Evolutionary conservation across 495 filamentous ascomycete genomes (phyloP), one percentile per base, ranked within the genome.

Genomic region (Penicillium macrosclerotiorum): DNA sequence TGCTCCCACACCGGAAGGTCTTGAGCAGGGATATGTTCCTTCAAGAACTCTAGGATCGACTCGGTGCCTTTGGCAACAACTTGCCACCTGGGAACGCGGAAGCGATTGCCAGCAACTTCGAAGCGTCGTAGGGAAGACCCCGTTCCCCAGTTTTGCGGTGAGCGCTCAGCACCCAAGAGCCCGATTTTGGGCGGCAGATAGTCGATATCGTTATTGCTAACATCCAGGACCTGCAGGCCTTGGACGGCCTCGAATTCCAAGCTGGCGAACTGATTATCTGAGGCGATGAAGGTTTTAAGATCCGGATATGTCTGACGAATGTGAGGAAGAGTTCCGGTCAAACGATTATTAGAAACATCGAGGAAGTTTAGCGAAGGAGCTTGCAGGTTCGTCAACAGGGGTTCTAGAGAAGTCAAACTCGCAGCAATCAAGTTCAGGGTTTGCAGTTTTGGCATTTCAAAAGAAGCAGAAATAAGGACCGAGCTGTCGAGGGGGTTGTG

Each of bases 11-110:
- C 64, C 17, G 50, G 52, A 18, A 72, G 46, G 19, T 87, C 87
- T 18, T 80, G 79, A 9, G 74, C 77, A 0, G 87, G 85, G 27
- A 97, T 84, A 46, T 84, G 79, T 37, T 86, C 85, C 47, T 86
- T 81, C 44, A 95, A 60, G 85, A 88, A 97, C 38, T 85, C 75
- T 53, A 95, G 71, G n/a, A 89, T 79, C 13, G 86, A 83, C 58
- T 94, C 89, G 1, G 90, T 95, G 6, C 92, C 92, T 47, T 90
- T 88, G 42, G 90, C 87, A 44, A 97, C 68, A 11, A 95, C 77
- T 41, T 86, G 88, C 76, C 84, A 90, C 30, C 86, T 76, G n/a
- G 92, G 92, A 32, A 96, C 91, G 14, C 86, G 69, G 63, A 96
- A 95, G 20, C 74, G 75, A 62, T 95, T 96, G 7, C 88, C 88